phyloP scores from a whole-genome alignment of 768 basidiomycete genomes.

The Lactarius trivialis region DNA sequence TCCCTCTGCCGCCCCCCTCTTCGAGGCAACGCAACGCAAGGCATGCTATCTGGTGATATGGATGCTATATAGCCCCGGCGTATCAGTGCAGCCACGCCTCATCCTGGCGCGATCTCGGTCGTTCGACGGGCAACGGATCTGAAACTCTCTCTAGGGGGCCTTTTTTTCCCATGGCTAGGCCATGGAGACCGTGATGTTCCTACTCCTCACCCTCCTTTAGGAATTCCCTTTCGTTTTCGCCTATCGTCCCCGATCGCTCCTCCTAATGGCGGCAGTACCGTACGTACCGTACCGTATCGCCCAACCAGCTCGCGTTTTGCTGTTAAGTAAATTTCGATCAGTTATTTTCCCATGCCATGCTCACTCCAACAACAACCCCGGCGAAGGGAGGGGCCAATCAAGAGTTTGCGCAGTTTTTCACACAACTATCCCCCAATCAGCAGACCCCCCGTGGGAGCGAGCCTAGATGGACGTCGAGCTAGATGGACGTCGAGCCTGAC shows the following conservation, averaged over 20 bases:
- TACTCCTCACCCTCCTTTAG: not conserved
- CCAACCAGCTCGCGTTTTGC: too few species aligned
- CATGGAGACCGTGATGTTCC: not conserved
- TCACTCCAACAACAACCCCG: too few species aligned
- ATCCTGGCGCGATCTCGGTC: not conserved
- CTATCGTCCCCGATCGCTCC: not conserved
- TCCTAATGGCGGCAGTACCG: not conserved
- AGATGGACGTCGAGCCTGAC: too few species aligned
- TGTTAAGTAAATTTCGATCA: too few species aligned
- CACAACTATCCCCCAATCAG: too few species aligned
- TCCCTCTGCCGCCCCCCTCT: not conserved
- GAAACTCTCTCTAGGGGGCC: not conserved
- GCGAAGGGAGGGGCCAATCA: too few species aligned
- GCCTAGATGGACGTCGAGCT: too few species aligned
- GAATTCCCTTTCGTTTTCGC: not conserved
- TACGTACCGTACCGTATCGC: not conserved
- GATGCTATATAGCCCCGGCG: not conserved
- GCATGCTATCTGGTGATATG: not conserved
- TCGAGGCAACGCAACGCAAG: not conserved
- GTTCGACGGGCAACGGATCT: not conserved
- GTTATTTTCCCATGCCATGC: too few species aligned
- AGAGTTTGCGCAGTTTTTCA: too few species aligned
- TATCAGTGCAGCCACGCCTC: not conserved
- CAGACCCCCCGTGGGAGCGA: too few species aligned
- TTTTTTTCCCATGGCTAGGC: not conserved